Evolutionary conservation across 352 stramenopile genomes (phyloP), one percentile per base, ranked within the genome.

Genomic region (Aphanomyces stellatus): DNA sequence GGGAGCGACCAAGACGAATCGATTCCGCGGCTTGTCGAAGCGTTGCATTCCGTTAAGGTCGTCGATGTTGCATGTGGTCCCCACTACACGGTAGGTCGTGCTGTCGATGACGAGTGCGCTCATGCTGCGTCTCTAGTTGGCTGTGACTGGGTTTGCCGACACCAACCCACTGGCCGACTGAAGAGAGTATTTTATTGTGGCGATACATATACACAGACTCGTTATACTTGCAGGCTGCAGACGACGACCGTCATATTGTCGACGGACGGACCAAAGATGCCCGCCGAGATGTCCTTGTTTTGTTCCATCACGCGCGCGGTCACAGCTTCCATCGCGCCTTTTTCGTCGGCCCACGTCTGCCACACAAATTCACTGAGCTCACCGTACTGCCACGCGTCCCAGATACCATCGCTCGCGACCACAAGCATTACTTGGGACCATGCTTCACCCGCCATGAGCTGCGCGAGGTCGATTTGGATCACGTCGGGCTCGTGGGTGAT

Each of bases 231-330:
- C 24, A 67, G 42, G 33, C 28, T 57, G 67, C 81, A 90, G 25
- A 95, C 60, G 34, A 95, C 75, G 4, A 76, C 87, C 3, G 88
- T 95, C 85, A 95, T 95, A 72, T 96, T 96, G 76, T 96, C 87
- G 3, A 86, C 83, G 51, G 92, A 74, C 61, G 81, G 81, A n/a
- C 83, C 86, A 53, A 96, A 96, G 60, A 90, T 78, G 31, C 61
- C 69, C 11, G 73, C 72, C 2, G 87, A 85, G 7, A 83, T 79
- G 8, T 74, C 30, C 33, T 88, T 62, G 49, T 93, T 96, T 53
- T 69, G 71, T 4, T 73, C 31, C 79, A 96, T 84, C 42, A 96
- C 74, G 15, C 69, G 63, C 6, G 64, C 61, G 5, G 71, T 73
- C 2, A 81, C 69, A 2, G 53, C 65, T 11, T 28, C 27, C 27